Percentiles rank a stretch among this genome's conserved stretches.
phyloP scores from a whole-genome alignment of 129 eudicot species.

The Chrysanthemum seticuspe region DNA sequence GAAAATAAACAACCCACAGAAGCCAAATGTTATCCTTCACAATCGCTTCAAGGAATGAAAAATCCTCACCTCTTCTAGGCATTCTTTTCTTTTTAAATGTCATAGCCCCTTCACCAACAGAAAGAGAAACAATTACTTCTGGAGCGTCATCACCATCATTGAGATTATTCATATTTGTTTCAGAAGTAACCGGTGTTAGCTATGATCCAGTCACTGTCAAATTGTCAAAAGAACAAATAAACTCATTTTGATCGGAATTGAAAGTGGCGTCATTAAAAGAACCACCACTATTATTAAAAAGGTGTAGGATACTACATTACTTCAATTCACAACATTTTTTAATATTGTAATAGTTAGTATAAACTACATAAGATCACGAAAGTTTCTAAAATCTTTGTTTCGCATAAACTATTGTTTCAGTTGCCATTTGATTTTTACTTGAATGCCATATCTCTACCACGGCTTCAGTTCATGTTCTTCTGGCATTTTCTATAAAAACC shows the following conservation, averaged over 20 bases:
- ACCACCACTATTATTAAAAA: constrained; percentile 63
- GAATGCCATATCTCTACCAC: too few species aligned
- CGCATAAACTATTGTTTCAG: too few species aligned
- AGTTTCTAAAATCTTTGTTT: too few species aligned
- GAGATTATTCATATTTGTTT: constrained; percentile 44
- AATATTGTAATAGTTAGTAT: constrained; percentile 72
- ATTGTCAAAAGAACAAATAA: constrained; percentile 54
- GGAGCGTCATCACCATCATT: constrained; percentile 54
- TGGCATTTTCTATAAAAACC: too few species aligned
- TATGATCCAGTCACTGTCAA: constrained; percentile 40
- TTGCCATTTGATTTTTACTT: too few species aligned
- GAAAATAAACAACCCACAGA: constrained; percentile 69
- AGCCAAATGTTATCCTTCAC: constrained; percentile 96
- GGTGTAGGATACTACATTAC: constrained; percentile 42
- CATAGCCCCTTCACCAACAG: constrained; percentile 88
- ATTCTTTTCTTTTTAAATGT: constrained; percentile 55
- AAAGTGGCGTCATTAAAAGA: constrained; percentile 81
- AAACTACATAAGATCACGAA: constrained; percentile 12
- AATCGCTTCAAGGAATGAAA: constrained; percentile 68
- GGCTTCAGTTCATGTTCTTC: too few species aligned
- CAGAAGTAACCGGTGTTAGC: constrained; percentile 54
- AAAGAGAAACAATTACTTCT: constrained; percentile 76
- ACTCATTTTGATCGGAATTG: constrained; percentile 83
- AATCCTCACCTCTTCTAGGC: constrained; percentile 94
- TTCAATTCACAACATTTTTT: constrained; percentile 33